phyloP scores from a whole-genome alignment of 2,329 filamentous ascomycete genomes.

The Thielaviopsis ethacetica region DNA sequence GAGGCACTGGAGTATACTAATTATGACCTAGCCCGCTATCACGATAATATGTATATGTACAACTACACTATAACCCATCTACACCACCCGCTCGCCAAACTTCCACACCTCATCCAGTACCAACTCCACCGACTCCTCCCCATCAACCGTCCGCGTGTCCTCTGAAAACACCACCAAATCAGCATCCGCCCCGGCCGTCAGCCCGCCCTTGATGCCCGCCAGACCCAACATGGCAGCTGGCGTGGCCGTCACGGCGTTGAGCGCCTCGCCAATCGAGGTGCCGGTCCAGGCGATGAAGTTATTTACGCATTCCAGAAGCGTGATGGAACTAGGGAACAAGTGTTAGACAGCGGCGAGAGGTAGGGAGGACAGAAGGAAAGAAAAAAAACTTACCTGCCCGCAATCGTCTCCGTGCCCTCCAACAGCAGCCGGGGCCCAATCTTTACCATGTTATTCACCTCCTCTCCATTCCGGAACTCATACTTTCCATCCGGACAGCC shows the following conservation, averaged over 20 bases:
- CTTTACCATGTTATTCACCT: slow-evolving; percentile 46
- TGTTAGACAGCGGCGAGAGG: too few relatives aligned
- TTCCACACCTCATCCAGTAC: slow-evolving; percentile 67
- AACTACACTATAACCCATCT: neutral
- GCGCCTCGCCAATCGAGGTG: slow-evolving; percentile 47
- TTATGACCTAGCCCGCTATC: neutral
- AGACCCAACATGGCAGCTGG: slow-evolving; percentile 64
- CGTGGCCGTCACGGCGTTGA: slow-evolving; percentile 58
- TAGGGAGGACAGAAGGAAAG: too few relatives aligned
- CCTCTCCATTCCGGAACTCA: slow-evolving; percentile 63
- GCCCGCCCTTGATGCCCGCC: slow-evolving; percentile 46
- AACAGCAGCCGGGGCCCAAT: slow-evolving; percentile 55
- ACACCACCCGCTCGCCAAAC: slow-evolving; percentile 42
- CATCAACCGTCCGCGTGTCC: slow-evolving; percentile 17
- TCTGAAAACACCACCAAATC: slow-evolving; percentile 54
- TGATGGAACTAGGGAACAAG: slow-evolving; percentile 37
- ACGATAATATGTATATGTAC: neutral
- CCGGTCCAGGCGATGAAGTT: slow-evolving; percentile 68
- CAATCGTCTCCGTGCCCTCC: slow-evolving; percentile 64
- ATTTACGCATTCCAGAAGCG: slow-evolving; percentile 65
- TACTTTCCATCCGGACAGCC: slow-evolving; percentile 74
- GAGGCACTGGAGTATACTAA: too few relatives aligned
- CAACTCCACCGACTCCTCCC: slow-evolving; percentile 31
- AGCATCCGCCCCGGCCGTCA: slow-evolving; percentile 47
- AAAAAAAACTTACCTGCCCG: slow-evolving; percentile 41